Base-by-base conservation (phyloP, 768 basidiomycete species). In the Podaxis mareebaensis region DNA sequence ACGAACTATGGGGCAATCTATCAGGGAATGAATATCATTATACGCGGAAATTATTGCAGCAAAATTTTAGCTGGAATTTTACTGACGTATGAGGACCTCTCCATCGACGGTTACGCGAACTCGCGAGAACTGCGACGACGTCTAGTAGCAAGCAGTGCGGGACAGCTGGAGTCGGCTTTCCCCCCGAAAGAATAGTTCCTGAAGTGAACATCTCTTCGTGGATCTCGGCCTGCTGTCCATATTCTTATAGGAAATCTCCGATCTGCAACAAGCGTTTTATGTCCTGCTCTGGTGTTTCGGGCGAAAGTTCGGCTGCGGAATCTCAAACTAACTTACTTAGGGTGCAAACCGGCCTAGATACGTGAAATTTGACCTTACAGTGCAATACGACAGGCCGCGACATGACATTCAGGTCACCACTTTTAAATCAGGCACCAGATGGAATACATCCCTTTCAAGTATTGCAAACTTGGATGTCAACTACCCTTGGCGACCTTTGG, bases 361-460 rank as follows among this genome's bases (percentile, higher is more conserved):
- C 65, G 63, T 53, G 60, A 46, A 49, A 68, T 63, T 67, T 60
- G 49, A 38, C 42, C 65, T 65, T 57, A 65, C 53, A 56, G 38
- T 55, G 40, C 56, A 63, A 63, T 38, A 53, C 61, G 64, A 65
- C 61, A 65, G 53, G 36, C 39, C 15, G 60, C 54, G 64, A 67
- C 55, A 58, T 67, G 66, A 62, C 66, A 53, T 60, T 44, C 46
- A 48, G 67, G 61, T 63, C 64, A 65, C 53, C 46, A 56, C 58
- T 53, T 64, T 65, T 52, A 56, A 63, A 53, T 65, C 67, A 69
- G 70, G 68, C 66, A 68, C 68, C 57, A 64, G 61, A 64, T 58
- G 44, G 49, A 53, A 63, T 64, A 46, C 63, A 46, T 67, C 54
- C 30, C 42, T 51, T 38, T 28, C 24, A 60, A 46, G 22, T 39